Conservation (phyloP, 2,329 filamentous ascomycete species). For the Aureobasidium leucospermi region DNA sequence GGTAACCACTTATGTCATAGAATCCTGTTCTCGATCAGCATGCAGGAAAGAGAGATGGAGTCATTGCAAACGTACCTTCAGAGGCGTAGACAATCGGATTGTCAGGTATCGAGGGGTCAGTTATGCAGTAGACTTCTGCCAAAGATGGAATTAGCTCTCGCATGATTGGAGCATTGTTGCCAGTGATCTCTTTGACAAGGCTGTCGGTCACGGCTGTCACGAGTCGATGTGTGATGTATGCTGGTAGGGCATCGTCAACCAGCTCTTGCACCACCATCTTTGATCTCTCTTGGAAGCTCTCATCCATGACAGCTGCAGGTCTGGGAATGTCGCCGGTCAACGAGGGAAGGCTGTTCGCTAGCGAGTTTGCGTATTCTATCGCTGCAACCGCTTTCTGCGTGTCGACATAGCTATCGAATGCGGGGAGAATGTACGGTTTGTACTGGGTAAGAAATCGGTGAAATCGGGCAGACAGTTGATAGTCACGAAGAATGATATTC, state of each 20-base stretch:
- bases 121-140: constrained; percentile 40
- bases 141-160: constrained; percentile 34
- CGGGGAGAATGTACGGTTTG: constrained; percentile 27
- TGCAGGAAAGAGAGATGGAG: not conserved
- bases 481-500: constrained; percentile 34
- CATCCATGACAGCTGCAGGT: constrained; percentile 30
- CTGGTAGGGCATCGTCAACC: constrained; percentile 35
- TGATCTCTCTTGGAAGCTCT: constrained; percentile 30
- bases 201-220: constrained; percentile 35
- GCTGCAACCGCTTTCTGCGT: constrained; percentile 36
- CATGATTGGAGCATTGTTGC: constrained; percentile 33
- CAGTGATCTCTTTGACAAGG: constrained; percentile 38
- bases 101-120: constrained; percentile 36
- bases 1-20: constrained; percentile 37
- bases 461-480: constrained; percentile 28
- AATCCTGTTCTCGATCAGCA: constrained; percentile 28
- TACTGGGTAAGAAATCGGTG: constrained; percentile 34
- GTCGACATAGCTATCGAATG: constrained; percentile 33
- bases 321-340: constrained; percentile 21
- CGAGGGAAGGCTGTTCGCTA: constrained; percentile 29
- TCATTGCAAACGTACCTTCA: constrained; percentile 23
- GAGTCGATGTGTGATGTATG: constrained; percentile 35
- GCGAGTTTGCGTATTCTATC: constrained; percentile 38
- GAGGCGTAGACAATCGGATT: constrained; percentile 41
- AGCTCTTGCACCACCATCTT: constrained; percentile 28